phyloP scores from a whole-genome alignment of 208 protist genomes.

The Leptomonas seymouri region DNA sequence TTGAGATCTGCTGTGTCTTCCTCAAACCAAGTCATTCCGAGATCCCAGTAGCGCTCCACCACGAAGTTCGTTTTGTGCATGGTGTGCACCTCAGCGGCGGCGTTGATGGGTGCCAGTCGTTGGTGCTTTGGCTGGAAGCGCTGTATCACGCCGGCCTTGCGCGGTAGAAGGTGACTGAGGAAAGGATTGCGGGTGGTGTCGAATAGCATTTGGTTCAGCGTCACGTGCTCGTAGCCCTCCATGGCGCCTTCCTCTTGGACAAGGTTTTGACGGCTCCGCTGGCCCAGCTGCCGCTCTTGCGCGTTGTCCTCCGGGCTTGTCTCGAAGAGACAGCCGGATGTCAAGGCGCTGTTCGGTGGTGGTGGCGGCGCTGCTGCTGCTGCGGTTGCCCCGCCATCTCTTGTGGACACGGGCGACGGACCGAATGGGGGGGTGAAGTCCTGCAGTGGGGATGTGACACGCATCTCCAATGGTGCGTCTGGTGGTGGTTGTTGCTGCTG shows the following conservation, averaged over 20 bases:
- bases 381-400: neutral
- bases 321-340: slow-evolving; percentile 8
- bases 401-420: neutral
- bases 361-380: neutral
- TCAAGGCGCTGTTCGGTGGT: neutral
- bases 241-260: slow-evolving; percentile 37
- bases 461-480: neutral
- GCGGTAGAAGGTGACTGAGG: slow-evolving; percentile 54
- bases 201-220: slow-evolving; percentile 28
- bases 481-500: slow-evolving; percentile 6
- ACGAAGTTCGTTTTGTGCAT: slow-evolving; percentile 60
- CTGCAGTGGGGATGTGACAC: slow-evolving; percentile 4
- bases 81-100: slow-evolving; percentile 47
- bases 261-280: slow-evolving; percentile 1
- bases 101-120: slow-evolving; percentile 57
- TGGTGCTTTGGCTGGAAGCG: slow-evolving; percentile 83
- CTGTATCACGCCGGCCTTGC: slow-evolving; percentile 35
- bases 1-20: slow-evolving; percentile 28
- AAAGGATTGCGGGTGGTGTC: slow-evolving; percentile 48
- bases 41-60: slow-evolving; percentile 84
- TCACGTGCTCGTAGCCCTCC: slow-evolving; percentile 49
- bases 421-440: neutral
- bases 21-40: slow-evolving; percentile 59
- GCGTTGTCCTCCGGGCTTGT: slow-evolving; percentile 12
- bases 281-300: slow-evolving; percentile 10